Percentiles rank a stretch among this genome's conserved stretches.
These are phyloP conservation scores for Dendrostoma leiphaemia DNA, from an alignment of 2,329 filamentous ascomycete genomes.

Conservation along the genomic window DNA sequence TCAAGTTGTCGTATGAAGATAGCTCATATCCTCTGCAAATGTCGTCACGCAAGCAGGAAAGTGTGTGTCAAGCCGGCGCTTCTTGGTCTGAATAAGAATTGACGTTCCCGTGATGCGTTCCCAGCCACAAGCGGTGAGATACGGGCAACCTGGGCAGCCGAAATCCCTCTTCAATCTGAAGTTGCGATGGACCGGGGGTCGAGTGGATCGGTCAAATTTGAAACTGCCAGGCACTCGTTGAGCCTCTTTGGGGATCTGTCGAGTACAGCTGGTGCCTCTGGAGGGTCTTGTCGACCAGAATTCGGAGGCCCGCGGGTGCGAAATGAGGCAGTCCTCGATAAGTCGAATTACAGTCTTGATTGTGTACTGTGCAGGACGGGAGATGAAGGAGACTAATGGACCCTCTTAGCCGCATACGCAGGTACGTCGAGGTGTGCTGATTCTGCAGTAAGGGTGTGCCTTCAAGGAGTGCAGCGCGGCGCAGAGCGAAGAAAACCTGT, in stretches of 20 bases:
- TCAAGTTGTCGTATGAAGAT: background rate
- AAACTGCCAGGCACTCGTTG: constrained; percentile 7
- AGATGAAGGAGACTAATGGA: constrained; percentile 17
- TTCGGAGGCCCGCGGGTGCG: background rate
- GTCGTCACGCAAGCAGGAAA: background rate
- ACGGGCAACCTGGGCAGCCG: constrained; percentile 13
- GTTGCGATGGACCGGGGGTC: constrained; percentile 12
- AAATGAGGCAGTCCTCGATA: background rate
- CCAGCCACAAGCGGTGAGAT: constrained; percentile 20
- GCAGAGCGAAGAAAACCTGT: constrained; percentile 23
- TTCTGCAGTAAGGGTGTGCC: constrained; percentile 24
- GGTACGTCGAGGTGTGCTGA: constrained; percentile 1
- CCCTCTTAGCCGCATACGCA: constrained; percentile 19
- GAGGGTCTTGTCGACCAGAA: constrained; percentile 3
- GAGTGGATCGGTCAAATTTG: constrained; percentile 13
- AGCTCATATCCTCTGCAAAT: background rate
- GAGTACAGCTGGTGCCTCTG: constrained; percentile 2
- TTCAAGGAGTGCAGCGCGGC: constrained; percentile 29
- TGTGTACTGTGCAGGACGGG: constrained; percentile 4
- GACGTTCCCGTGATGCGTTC: constrained; percentile 16
- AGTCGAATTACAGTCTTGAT: background rate
- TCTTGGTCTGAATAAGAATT: background rate
- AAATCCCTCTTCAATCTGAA: constrained; percentile 6
- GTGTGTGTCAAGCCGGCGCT: background rate
- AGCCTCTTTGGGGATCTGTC: constrained; percentile 5